These are phyloP conservation scores for Phycomyces nitens DNA, from an alignment of 192 early-diverging fungal genomes.

Conservation along the genomic window DNA sequence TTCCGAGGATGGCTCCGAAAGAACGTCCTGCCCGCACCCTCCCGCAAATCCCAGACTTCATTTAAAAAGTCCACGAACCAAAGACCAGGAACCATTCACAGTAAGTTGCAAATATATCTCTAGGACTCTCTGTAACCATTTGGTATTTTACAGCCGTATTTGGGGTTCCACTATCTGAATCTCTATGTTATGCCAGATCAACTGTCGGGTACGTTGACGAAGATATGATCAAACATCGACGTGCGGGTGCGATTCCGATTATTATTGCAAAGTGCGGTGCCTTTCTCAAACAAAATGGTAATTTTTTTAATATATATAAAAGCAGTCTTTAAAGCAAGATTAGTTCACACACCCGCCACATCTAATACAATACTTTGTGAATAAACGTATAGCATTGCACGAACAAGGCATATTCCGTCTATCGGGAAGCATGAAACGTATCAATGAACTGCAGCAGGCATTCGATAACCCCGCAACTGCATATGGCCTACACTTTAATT, in stretches of 20 bases:
- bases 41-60: slow-evolving; percentile 1
- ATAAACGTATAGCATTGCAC: slow-evolving; percentile 38
- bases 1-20: slow-evolving; percentile 13
- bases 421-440: slow-evolving; percentile 69
- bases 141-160: slow-evolving; percentile 20
- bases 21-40: slow-evolving; percentile 1
- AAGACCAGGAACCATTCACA: background rate
- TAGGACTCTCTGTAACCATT: no score
- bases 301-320: background rate
- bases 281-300: slow-evolving; percentile 35
- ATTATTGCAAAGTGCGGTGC: slow-evolving; percentile 39
- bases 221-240: slow-evolving; percentile 29
- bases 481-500: slow-evolving; percentile 62
- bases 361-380: no score
- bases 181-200: slow-evolving; percentile 30
- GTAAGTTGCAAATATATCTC: no score
- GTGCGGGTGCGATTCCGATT: slow-evolving; percentile 30
- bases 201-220: slow-evolving; percentile 32
- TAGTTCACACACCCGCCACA: no score
- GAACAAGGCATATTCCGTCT: slow-evolving; percentile 74
- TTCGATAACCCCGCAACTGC: slow-evolving; percentile 58
- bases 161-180: slow-evolving; percentile 26
- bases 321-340: background rate
- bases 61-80: background rate
- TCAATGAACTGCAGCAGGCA: slow-evolving; percentile 60